Conservation (phyloP, 2,329 filamentous ascomycete species). For the Pleomassaria siparia region DNA sequence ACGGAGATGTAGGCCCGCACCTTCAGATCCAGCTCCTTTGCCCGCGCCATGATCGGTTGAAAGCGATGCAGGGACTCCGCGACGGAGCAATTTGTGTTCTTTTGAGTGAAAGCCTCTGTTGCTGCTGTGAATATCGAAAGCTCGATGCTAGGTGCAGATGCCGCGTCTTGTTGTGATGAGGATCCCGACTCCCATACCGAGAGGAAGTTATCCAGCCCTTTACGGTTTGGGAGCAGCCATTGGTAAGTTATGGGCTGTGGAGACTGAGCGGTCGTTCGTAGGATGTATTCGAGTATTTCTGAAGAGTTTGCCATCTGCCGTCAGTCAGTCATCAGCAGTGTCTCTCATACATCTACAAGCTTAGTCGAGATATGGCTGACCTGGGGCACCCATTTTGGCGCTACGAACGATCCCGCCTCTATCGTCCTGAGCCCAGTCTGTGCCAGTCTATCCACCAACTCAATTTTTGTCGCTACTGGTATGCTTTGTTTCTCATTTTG, state of each 20-base stretch:
- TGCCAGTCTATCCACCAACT: slow-evolving; percentile 70
- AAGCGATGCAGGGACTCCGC: slow-evolving; percentile 72
- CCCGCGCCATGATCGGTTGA: slow-evolving; percentile 67
- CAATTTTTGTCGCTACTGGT: slow-evolving; percentile 71
- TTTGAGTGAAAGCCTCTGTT: slow-evolving; percentile 76
- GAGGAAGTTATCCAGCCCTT: slow-evolving; percentile 67
- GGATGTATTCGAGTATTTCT: slow-evolving; percentile 70
- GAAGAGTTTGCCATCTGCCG: slow-evolving; percentile 75
- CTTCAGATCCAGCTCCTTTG: slow-evolving; percentile 65
- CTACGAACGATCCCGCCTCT: slow-evolving; percentile 80
- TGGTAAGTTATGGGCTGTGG: slow-evolving; percentile 67
- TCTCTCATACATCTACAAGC: slow-evolving; percentile 66
- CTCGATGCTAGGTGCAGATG: slow-evolving; percentile 48
- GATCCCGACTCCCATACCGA: slow-evolving; percentile 53
- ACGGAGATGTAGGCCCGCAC: slow-evolving; percentile 75
- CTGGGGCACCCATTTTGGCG: slow-evolving; percentile 84
- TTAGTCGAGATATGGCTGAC: slow-evolving; percentile 43
- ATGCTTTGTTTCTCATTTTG: slow-evolving; percentile 80
- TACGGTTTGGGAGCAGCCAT: slow-evolving; percentile 77
- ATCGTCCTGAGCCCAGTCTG: slow-evolving; percentile 71
- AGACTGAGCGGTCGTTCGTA: slow-evolving; percentile 59
- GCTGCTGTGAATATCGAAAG: slow-evolving; percentile 81
- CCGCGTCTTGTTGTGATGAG: slow-evolving; percentile 41
- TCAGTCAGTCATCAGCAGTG: slow-evolving; percentile 49
- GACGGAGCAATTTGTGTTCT: slow-evolving; percentile 81